A percentile compares a stretch with the other conserved stretches of the same genome.
phyloP scores from a whole-genome alignment of 371 early-diverging fungal species.

The Lichtheimia ornata region DNA sequence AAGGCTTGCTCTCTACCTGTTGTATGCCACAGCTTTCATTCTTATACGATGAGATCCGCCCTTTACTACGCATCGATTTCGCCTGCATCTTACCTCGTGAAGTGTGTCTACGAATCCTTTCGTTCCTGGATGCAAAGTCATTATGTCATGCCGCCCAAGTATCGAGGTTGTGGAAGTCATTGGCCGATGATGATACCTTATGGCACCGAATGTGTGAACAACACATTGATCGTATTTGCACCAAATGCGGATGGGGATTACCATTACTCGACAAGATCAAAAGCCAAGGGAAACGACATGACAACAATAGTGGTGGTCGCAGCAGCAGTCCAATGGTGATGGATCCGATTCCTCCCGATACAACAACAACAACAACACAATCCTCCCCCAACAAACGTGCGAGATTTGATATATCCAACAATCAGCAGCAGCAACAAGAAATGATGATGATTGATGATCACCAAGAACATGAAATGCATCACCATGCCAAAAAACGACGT shows the following conservation, averaged over 20 bases:
- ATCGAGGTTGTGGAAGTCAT: slow-evolving; percentile 73
- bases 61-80: slow-evolving; percentile 80
- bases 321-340: not conserved
- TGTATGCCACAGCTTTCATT: slow-evolving; percentile 83
- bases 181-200: slow-evolving; percentile 88
- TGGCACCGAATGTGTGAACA: slow-evolving; percentile 97
- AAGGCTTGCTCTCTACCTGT: slow-evolving; percentile 72
- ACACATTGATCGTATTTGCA: slow-evolving; percentile 94
- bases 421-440: too few species aligned
- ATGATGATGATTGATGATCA: too few species aligned
- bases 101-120: slow-evolving; percentile 76
- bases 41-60: slow-evolving; percentile 66
- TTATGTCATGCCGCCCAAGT: slow-evolving; percentile 92
- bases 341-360: not conserved
- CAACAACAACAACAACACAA: not conserved
- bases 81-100: slow-evolving; percentile 76
- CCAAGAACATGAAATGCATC: not conserved
- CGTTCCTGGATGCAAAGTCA: slow-evolving; percentile 86
- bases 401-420: too few species aligned
- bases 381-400: not conserved
- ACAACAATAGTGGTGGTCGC: too few species aligned
- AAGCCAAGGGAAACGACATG: too few species aligned
- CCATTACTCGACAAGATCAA: slow-evolving; percentile 62
- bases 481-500: slow-evolving; percentile 24
- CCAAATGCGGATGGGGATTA: slow-evolving; percentile 95